Conservation (phyloP, 2,329 filamentous ascomycete species). For the Hypoxylon sp. region DNA sequence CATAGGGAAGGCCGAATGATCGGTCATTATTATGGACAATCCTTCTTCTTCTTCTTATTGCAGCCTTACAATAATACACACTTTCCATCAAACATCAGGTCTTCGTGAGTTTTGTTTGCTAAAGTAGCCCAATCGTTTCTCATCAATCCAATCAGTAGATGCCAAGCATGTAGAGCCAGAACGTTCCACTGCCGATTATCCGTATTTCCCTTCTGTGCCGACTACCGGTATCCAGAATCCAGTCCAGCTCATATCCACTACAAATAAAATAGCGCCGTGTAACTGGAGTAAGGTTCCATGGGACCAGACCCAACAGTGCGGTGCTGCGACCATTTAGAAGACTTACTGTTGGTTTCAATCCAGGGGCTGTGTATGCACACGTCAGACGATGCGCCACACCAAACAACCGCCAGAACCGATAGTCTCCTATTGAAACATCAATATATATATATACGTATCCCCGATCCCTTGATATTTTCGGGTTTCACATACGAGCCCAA, state of each 20-base stretch:
- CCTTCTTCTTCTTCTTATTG: conserved; percentile 5
- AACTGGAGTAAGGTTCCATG: conserved; percentile 20
- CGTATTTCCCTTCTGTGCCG: conserved; percentile 23
- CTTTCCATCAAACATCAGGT: not conserved
- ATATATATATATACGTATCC: conserved; percentile 31
- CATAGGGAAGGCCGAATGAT: not conserved
- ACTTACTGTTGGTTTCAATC: conserved; percentile 21
- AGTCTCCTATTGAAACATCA: not conserved
- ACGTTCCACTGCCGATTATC: conserved; percentile 27
- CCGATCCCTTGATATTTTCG: not conserved
- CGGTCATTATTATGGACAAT: not conserved
- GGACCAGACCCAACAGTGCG: conserved; percentile 17
- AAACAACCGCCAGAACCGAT: conserved; percentile 17
- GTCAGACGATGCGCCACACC: conserved; percentile 32
- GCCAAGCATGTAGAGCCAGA: conserved; percentile 5
- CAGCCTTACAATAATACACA: not conserved
- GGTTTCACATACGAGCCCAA: not conserved
- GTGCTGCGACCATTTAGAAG: conserved; percentile 26
- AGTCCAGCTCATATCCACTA: conserved; percentile 24
- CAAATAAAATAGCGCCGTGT: conserved; percentile 12
- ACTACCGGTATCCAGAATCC: conserved; percentile 3
- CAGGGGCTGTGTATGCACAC: conserved; percentile 33
- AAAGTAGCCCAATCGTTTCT: not conserved
- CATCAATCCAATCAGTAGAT: conserved; percentile 9
- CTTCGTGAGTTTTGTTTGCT: not conserved